A percentile compares a stretch with the other conserved stretches of the same genome.
phyloP scores from a whole-genome alignment of 1,139 yeast species.

The Sugiyamaella pinicola region DNA sequence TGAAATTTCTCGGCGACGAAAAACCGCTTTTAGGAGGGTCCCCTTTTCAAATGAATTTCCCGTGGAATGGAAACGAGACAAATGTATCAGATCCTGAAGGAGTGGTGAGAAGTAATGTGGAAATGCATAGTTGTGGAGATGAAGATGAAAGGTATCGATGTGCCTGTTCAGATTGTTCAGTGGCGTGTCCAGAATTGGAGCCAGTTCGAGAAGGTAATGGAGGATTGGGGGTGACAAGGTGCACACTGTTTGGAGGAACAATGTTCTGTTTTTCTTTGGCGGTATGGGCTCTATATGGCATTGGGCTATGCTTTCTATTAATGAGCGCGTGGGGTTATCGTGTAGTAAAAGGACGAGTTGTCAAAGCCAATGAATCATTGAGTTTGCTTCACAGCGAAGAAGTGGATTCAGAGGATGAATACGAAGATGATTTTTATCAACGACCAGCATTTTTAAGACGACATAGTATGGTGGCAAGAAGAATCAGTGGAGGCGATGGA shows the following conservation, averaged over 20 bases:
- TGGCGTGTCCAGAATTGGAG: constrained; percentile 68
- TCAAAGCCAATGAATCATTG: constrained; percentile 10
- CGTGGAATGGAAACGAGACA: constrained; percentile 44
- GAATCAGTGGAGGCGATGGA: not conserved
- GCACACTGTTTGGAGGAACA: constrained; percentile 14
- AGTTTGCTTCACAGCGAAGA: constrained; percentile 32
- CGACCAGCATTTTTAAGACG: constrained; percentile 26
- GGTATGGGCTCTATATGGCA: constrained; percentile 55
- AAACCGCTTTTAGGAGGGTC: constrained; percentile 93
- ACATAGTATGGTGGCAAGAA: constrained; percentile 12
- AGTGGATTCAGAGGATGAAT: constrained; percentile 32
- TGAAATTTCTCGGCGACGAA: constrained; percentile 90
- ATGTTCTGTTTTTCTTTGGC: constrained; percentile 63
- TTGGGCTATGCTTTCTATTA: constrained; percentile 2
- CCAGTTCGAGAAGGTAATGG: constrained; percentile 41
- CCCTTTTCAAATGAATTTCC: constrained; percentile 87
- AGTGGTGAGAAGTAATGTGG: constrained; percentile 40
- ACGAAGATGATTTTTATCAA: constrained; percentile 37
- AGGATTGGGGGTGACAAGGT: not conserved
- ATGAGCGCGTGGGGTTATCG: constrained; percentile 11
- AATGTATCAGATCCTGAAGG: constrained; percentile 35
- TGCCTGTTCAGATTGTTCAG: constrained; percentile 88
- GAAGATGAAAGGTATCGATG: constrained; percentile 61
- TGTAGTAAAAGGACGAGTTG: constrained; percentile 3
- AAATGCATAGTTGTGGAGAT: constrained; percentile 61